Conservation (phyloP, 169 alveolate genomes). For the Plasmodium gallinaceum region DNA sequence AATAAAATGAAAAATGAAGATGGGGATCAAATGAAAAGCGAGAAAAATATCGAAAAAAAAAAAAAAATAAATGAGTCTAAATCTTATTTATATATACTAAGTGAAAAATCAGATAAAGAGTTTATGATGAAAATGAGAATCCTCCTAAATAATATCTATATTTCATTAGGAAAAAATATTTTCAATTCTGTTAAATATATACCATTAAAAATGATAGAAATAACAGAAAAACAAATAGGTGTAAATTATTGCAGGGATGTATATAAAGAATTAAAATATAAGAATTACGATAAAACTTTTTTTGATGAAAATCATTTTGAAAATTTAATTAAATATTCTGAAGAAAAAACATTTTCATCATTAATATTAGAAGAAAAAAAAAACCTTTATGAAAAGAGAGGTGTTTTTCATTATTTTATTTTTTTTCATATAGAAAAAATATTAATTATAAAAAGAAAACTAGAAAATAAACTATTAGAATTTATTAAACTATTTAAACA, state of each 20-base stretch:
- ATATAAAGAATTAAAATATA: conserved; percentile 2
- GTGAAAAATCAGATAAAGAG: conserved; percentile 3
- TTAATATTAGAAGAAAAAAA: conserved; percentile 17
- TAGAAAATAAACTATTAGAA: conserved; percentile 6
- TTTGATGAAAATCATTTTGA: conserved; percentile 20
- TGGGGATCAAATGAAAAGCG: neutral
- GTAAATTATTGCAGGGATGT: conserved; percentile 24
- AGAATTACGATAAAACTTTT: conserved; percentile 19
- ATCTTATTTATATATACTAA: neutral
- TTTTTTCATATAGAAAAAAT: conserved; percentile 24
- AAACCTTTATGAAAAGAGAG: conserved; percentile 8
- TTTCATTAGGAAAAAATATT: conserved; percentile 9
- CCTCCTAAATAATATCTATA: neutral
- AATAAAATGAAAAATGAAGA: neutral
- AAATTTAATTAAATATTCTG: conserved; percentile 5
- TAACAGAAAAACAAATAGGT: conserved; percentile 14
- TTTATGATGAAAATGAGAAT: conserved; percentile 1
- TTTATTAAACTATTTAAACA: neutral
- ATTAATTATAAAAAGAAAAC: neutral
- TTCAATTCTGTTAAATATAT: conserved; percentile 13
- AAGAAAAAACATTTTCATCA: neutral
- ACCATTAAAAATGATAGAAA: conserved; percentile 10
- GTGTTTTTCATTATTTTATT: conserved; percentile 14
- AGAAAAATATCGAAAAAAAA: neutral
- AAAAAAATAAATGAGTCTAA: neutral